Evolutionary conservation across 2,329 filamentous ascomycete species (phyloP).

Genomic region (Emericellopsis atlantica): DNA sequence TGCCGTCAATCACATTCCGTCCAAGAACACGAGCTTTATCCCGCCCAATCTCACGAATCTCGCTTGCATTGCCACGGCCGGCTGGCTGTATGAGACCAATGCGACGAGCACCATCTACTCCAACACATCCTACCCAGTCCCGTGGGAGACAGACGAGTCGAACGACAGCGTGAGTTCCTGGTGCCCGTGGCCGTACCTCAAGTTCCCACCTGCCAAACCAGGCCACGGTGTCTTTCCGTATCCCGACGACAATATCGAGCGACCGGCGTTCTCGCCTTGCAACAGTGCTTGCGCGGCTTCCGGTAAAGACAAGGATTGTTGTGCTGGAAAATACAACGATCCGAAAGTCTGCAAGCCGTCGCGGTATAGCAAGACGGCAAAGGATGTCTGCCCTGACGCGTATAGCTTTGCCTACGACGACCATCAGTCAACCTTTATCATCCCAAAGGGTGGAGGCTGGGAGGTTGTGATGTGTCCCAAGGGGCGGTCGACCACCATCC

Average conservation of each 20-base stretch:
- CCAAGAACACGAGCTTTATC: slow-evolving; percentile 51
- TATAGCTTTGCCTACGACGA: slow-evolving; percentile 65
- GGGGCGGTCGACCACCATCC: slow-evolving; percentile 46
- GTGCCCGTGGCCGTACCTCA: slow-evolving; percentile 73
- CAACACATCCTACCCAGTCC: slow-evolving; percentile 53
- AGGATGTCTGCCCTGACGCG: slow-evolving; percentile 69
- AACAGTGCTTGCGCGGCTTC: slow-evolving; percentile 63
- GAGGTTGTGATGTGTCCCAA: slow-evolving; percentile 66
- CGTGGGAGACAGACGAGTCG: slow-evolving; percentile 49
- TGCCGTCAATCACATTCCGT: slow-evolving; percentile 46
- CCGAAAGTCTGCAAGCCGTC: slow-evolving; percentile 53
- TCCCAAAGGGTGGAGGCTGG: slow-evolving; percentile 60
- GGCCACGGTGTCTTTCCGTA: slow-evolving; percentile 71
- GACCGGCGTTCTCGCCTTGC: slow-evolving; percentile 66
- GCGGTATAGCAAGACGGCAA: slow-evolving; percentile 56
- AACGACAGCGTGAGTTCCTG: slow-evolving; percentile 47
- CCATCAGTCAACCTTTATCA: slow-evolving; percentile 45
- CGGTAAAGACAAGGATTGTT: slow-evolving; percentile 58
- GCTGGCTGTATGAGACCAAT: slow-evolving; percentile 43
- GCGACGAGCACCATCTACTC: slow-evolving; percentile 45
- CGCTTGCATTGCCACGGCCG: slow-evolving; percentile 61
- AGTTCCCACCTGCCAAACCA: slow-evolving; percentile 53
- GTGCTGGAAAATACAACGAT: slow-evolving; percentile 54
- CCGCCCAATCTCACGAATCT: slow-evolving; percentile 67
- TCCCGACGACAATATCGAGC: slow-evolving; percentile 59